These are phyloP conservation scores for Posidonia australis DNA, from an alignment of 106 monocot genomes.

Conservation along the genomic window DNA sequence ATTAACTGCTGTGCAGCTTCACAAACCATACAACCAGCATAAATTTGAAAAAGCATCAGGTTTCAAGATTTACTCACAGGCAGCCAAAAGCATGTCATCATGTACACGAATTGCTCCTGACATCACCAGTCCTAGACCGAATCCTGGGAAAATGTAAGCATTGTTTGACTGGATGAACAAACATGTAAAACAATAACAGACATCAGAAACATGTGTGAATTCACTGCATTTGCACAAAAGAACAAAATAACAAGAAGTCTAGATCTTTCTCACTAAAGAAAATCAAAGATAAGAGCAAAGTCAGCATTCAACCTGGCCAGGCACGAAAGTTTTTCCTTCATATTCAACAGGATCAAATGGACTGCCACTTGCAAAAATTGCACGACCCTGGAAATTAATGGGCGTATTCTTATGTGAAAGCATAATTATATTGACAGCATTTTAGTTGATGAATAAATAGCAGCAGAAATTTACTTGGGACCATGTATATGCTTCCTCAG, in stretches of 20 bases:
- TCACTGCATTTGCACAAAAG: neutral
- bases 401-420: neutral
- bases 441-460: neutral
- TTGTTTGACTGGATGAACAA: constrained; percentile 51
- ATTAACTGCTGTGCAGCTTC: no score
- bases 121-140: constrained; percentile 81
- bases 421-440: neutral
- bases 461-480: constrained; percentile 28
- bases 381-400: constrained; percentile 48
- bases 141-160: constrained; percentile 87
- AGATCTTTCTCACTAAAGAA: neutral
- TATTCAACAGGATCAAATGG: constrained; percentile 75
- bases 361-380: constrained; percentile 85
- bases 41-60: neutral
- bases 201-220: neutral
- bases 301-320: constrained; percentile 52
- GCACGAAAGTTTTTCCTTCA: constrained; percentile 48
- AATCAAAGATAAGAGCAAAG: neutral
- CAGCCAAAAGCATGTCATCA: constrained; percentile 90
- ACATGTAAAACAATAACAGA: neutral
- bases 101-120: constrained; percentile 85
- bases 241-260: no score
- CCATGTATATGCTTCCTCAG: constrained; percentile 95
- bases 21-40: no score
- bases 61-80: constrained; percentile 24